phyloP scores from a whole-genome alignment of 768 basidiomycete genomes.

The Grammothele lineata region DNA sequence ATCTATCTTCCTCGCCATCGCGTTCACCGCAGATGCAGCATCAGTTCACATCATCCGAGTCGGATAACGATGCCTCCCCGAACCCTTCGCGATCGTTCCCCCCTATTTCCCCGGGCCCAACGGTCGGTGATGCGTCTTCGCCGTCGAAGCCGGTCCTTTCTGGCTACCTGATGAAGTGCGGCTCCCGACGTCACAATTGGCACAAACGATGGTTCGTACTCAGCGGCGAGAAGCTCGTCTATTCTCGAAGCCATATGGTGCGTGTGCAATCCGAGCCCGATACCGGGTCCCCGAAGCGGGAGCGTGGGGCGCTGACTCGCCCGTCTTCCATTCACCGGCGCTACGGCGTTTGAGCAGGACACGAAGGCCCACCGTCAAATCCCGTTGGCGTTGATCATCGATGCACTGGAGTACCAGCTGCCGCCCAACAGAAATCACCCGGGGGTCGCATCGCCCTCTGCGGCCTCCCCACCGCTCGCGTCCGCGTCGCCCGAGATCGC shows the following conservation, averaged over 20 bases:
- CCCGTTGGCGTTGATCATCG: conserved; percentile 78
- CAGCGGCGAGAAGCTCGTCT: conserved; percentile 82
- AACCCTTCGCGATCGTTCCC: conserved; percentile 42
- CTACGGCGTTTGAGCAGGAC: conserved; percentile 51
- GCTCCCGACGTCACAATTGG: conserved; percentile 90
- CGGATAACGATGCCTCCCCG: conserved; percentile 66
- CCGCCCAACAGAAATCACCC: conserved; percentile 40
- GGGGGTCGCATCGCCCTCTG: conserved; percentile 27
- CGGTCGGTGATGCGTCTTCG: conserved; percentile 42
- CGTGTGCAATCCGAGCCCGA: conserved; percentile 28
- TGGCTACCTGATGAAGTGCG: conserved; percentile 96
- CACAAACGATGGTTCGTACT: conserved; percentile 96
- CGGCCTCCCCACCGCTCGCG: conserved; percentile 29
- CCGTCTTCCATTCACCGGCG: conserved; percentile 1
- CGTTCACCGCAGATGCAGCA: conserved; percentile 40
- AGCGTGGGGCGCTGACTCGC: conserved; percentile 6
- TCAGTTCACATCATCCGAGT: conserved; percentile 71
- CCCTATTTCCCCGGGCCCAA: conserved; percentile 39
- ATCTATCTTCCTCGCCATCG: conserved; percentile 45
- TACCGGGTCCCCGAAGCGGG: conserved; percentile 2
- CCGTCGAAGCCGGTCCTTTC: conserved; percentile 71
- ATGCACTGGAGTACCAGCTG: conserved; percentile 86
- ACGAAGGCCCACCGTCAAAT: conserved; percentile 86
- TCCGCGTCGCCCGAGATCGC: conserved; percentile 21
- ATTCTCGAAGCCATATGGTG: conserved; percentile 95